phyloP scores from a whole-genome alignment of 352 stramenopile genomes.

The Pythium insidiosum region DNA sequence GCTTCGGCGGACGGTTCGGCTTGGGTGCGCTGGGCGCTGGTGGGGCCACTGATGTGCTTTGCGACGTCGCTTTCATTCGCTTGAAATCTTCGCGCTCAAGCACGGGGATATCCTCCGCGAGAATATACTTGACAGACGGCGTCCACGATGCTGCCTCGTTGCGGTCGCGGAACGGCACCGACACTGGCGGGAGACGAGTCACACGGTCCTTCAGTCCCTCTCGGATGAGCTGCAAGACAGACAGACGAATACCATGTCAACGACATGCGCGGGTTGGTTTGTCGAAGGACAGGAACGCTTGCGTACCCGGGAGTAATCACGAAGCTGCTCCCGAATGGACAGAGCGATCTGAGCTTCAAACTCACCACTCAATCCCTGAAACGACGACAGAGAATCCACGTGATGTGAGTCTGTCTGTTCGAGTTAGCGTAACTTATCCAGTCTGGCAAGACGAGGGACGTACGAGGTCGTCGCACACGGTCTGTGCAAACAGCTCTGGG shows the following conservation, averaged over 20 bases:
- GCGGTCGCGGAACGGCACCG: constrained; percentile 47
- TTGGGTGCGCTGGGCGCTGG: constrained; percentile 21
- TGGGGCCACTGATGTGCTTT: constrained; percentile 28
- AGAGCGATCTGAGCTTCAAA: constrained; percentile 73
- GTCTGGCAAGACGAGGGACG: neutral
- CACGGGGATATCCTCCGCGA: constrained; percentile 64
- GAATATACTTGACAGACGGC: constrained; percentile 64
- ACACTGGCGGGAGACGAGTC: constrained; percentile 46
- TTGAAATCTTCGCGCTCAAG: constrained; percentile 77
- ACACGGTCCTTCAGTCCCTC: constrained; percentile 57
- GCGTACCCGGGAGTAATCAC: constrained; percentile 59
- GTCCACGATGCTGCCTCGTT: constrained; percentile 52
- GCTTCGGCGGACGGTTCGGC: constrained; percentile 69
- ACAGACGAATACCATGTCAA: neutral
- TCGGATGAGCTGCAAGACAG: constrained; percentile 45
- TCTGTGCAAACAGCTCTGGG: constrained; percentile 55
- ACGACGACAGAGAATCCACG: neutral
- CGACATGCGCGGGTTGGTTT: no score
- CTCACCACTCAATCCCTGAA: constrained; percentile 61
- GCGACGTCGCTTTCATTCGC: constrained; percentile 59
- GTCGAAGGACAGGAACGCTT: neutral
- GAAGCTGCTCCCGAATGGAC: constrained; percentile 73
- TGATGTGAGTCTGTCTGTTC: no score
- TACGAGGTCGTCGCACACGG: constrained; percentile 68
- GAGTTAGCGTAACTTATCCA: no score